phyloP scores from a whole-genome alignment of 306 rosid species.

The Lathyrus sativus region DNA sequence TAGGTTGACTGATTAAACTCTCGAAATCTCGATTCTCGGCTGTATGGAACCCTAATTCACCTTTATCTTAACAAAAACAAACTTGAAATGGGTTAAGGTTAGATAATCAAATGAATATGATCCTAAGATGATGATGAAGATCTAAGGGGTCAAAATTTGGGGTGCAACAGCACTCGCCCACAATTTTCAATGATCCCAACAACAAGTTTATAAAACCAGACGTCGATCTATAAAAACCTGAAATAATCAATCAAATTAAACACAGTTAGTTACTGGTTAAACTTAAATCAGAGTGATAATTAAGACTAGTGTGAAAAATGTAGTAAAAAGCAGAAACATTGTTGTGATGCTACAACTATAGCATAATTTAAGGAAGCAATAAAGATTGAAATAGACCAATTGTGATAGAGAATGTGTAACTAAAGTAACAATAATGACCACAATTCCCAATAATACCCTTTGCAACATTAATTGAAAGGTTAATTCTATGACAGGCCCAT shows the following conservation, averaged over 20 bases:
- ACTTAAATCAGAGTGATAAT: neutral
- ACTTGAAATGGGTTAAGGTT: too few relatives aligned
- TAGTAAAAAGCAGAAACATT: slow-evolving; percentile 49
- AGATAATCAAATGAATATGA: too few relatives aligned
- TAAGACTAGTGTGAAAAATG: slow-evolving; percentile 24
- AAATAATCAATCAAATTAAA: slow-evolving; percentile 6
- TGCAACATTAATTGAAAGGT: slow-evolving; percentile 24
- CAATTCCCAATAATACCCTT: slow-evolving; percentile 78
- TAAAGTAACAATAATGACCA: slow-evolving; percentile 30
- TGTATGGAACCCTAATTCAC: too few relatives aligned
- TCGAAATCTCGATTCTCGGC: too few relatives aligned
- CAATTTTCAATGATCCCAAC: slow-evolving; percentile 70
- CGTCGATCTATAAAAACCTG: slow-evolving; percentile 93
- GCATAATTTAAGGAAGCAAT: slow-evolving; percentile 57
- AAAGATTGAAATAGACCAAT: slow-evolving; percentile 53
- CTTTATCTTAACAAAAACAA: too few relatives aligned
- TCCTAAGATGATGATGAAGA: too few relatives aligned
- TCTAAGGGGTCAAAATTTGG: too few relatives aligned
- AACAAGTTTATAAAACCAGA: slow-evolving; percentile 81
- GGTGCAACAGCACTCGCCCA: slow-evolving; percentile 75
- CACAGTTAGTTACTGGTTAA: neutral
- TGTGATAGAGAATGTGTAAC: slow-evolving; percentile 35
- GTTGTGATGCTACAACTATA: slow-evolving; percentile 31
- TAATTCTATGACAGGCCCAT: too few relatives aligned
- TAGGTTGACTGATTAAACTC: too few relatives aligned